Conservation (phyloP, 768 basidiomycete species). For the Lactarius hengduanensis region DNA sequence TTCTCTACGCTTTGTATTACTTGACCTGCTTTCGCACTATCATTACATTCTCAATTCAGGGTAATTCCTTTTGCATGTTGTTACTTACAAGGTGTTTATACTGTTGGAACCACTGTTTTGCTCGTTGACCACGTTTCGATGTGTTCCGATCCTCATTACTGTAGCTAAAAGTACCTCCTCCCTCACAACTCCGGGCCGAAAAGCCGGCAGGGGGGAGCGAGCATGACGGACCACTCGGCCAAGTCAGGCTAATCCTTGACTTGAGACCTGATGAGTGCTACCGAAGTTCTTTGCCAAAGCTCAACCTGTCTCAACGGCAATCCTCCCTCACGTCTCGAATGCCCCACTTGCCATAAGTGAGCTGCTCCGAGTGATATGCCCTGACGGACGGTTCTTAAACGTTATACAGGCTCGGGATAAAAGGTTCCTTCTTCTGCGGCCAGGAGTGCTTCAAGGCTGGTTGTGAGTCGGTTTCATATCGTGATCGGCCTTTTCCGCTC, state of each 20-base stretch:
- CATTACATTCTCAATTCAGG: conserved; percentile 8
- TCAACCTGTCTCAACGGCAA: conserved; percentile 72
- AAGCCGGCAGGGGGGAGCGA: not conserved
- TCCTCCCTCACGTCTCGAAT: conserved; percentile 84
- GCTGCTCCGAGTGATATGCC: conserved; percentile 36
- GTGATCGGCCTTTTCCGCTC: conserved; percentile 22
- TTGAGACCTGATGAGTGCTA: conserved; percentile 38
- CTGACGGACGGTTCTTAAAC: conserved; percentile 18
- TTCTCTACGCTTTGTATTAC: conserved; percentile 23
- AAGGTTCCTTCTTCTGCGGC: conserved; percentile 86
- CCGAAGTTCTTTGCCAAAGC: conserved; percentile 61
- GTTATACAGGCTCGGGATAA: conserved; percentile 64
- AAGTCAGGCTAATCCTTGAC: conserved; percentile 3
- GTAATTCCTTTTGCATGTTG: conserved; percentile 16
- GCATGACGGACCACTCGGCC: not conserved
- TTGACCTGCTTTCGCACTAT: not conserved
- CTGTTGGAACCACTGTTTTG: not conserved
- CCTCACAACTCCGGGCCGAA: conserved; percentile 11
- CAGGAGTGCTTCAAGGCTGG: conserved; percentile 96
- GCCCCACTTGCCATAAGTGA: conserved; percentile 92
- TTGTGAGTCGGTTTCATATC: conserved; percentile 56
- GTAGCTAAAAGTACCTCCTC: not conserved
- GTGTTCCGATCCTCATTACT: not conserved
- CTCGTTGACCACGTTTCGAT: conserved; percentile 1
- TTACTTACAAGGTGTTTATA: conserved; percentile 5